phyloP scores from a whole-genome alignment of 2,329 filamentous ascomycete species.

The Pleurostoma richardsiae region DNA sequence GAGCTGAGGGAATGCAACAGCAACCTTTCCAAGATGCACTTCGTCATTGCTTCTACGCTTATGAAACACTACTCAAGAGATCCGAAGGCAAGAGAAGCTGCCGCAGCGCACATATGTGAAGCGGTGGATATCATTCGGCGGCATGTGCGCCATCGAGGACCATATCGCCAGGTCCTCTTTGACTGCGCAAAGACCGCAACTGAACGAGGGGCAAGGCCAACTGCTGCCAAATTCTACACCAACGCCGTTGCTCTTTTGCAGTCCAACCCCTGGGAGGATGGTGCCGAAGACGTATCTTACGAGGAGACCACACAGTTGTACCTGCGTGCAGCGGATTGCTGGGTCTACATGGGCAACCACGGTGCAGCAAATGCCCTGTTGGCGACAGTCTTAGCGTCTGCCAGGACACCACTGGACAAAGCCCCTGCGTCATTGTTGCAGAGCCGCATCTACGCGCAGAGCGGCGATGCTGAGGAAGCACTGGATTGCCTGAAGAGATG shows the following conservation, averaged over 20 bases:
- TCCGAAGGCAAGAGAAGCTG: constrained; percentile 61
- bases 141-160: constrained; percentile 52
- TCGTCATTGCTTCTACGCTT: constrained; percentile 76
- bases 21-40: constrained; percentile 70
- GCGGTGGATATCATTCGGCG: constrained; percentile 70
- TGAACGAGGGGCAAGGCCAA: constrained; percentile 77
- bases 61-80: constrained; percentile 65
- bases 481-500: constrained; percentile 68
- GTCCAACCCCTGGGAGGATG: constrained; percentile 69
- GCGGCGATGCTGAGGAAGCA: constrained; percentile 65
- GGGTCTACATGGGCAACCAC: constrained; percentile 71
- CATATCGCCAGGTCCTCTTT: constrained; percentile 72
- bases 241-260: constrained; percentile 77
- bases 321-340: constrained; percentile 76
- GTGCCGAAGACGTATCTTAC: constrained; percentile 68
- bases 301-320: constrained; percentile 80
- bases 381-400: constrained; percentile 62
- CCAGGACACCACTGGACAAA: constrained; percentile 70
- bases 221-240: constrained; percentile 76
- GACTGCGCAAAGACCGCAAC: constrained; percentile 73
- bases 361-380: constrained; percentile 65
- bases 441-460: constrained; percentile 71
- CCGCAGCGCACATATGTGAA: constrained; percentile 77
- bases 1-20: constrained; percentile 64
- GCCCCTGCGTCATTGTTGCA: constrained; percentile 79